These are phyloP conservation scores for Podospora pseudoanserina DNA, from an alignment of 495 filamentous ascomycete species.

Conservation along the genomic window DNA sequence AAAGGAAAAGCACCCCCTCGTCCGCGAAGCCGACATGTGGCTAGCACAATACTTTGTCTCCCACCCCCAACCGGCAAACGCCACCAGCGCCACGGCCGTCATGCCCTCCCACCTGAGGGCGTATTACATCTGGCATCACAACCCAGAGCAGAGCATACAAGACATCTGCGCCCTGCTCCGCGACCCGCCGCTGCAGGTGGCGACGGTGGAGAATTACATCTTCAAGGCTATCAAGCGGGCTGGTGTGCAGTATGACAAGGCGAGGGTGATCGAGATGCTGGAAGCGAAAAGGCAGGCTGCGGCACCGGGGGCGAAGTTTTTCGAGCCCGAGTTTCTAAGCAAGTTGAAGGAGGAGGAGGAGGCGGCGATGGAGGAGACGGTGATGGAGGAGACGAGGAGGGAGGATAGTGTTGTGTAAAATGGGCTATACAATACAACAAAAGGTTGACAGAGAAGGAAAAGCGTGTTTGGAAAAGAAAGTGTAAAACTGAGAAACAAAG, in stretches of 20 bases:
- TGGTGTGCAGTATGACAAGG: conserved; percentile 38
- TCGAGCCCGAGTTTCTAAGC: not conserved
- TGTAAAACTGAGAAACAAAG: not conserved
- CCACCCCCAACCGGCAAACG: conserved; percentile 17
- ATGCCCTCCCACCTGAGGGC: conserved; percentile 47
- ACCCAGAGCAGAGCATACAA: conserved; percentile 39
- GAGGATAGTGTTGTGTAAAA: not conserved
- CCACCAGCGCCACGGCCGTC: not conserved
- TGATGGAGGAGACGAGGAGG: not conserved
- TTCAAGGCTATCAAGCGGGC: conserved; percentile 39
- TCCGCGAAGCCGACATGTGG: conserved; percentile 38
- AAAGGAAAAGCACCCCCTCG: conserved; percentile 25
- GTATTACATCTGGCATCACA: conserved; percentile 59
- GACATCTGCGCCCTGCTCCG: conserved; percentile 51
- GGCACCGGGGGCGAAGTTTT: not conserved
- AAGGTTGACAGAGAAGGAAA: not conserved
- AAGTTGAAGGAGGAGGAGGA: not conserved
- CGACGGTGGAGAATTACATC: conserved; percentile 53
- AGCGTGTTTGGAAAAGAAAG: not conserved
- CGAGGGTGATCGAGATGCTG: conserved; percentile 35
- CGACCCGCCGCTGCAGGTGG: conserved; percentile 50
- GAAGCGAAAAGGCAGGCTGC: not conserved
- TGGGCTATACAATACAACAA: not conserved
- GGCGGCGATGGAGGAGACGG: not conserved
- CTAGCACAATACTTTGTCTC: conserved; percentile 29